These are phyloP conservation scores for Potentilla sterilis DNA, from an alignment of 306 rosid genomes.

Conservation along the genomic window DNA sequence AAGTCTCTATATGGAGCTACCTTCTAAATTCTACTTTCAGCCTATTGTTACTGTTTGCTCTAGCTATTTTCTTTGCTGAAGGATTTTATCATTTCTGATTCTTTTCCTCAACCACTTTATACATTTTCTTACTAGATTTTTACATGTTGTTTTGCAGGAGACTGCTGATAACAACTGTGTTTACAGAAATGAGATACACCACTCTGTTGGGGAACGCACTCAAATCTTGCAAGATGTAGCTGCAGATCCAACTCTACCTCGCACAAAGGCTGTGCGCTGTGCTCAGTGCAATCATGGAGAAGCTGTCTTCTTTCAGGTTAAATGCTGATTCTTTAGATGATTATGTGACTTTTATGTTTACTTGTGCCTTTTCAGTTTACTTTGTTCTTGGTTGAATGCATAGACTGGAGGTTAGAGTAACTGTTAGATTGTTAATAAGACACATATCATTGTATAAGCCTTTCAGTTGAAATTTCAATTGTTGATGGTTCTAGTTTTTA, in stretches of 20 bases:
- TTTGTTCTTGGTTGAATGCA: neutral
- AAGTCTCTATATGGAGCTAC: neutral
- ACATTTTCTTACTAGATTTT: neutral
- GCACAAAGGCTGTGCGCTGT: constrained; percentile 93
- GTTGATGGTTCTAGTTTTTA: neutral
- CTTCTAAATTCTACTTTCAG: neutral
- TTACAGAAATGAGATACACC: constrained; percentile 90
- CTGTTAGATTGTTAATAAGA: neutral
- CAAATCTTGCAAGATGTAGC: constrained; percentile 89
- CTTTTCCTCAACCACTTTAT: neutral
- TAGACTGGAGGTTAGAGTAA: neutral
- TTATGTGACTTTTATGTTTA: too few species aligned
- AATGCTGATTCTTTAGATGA: neutral
- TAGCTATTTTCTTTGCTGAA: neutral
- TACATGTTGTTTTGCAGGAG: constrained; percentile 51
- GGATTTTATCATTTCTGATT: neutral
- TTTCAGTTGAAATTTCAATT: neutral
- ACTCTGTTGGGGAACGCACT: constrained; percentile 87
- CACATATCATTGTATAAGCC: neutral
- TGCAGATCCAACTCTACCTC: constrained; percentile 97
- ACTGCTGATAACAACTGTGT: constrained; percentile 88
- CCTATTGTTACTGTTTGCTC: neutral
- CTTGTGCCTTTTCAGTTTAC: neutral
- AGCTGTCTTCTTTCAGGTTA: constrained; percentile 98
- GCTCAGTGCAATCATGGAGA: constrained; percentile 90